Evolutionary conservation across 2,329 filamentous ascomycete genomes (phyloP).

Genomic region (Alternaria brassicae): DNA sequence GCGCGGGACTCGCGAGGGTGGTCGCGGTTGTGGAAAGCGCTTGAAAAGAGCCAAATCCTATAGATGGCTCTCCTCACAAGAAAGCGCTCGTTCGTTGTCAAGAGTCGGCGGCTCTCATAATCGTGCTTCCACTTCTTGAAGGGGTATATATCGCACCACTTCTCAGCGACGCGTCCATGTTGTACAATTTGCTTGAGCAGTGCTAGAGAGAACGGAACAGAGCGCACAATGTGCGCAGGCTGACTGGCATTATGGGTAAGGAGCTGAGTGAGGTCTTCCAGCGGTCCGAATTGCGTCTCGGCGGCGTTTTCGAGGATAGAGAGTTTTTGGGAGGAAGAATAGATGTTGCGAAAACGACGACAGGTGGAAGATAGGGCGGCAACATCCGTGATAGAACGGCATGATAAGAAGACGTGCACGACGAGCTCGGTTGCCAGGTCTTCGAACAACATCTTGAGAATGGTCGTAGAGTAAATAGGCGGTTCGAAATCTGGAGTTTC

Average conservation of each 20-base stretch:
- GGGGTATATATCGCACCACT: constrained; percentile 68
- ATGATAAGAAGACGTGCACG: constrained; percentile 63
- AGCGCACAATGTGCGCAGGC: constrained; percentile 61
- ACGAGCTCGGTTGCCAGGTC: constrained; percentile 65
- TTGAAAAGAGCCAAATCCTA: constrained; percentile 66
- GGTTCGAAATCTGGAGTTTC: background rate
- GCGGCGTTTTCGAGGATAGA: constrained; percentile 61
- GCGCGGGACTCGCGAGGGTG: constrained; percentile 60
- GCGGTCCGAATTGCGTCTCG: constrained; percentile 64
- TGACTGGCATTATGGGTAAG: constrained; percentile 68
- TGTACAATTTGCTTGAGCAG: constrained; percentile 63
- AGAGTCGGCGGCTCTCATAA: constrained; percentile 62
- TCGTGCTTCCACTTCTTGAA: constrained; percentile 68
- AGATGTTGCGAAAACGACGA: constrained; percentile 62
- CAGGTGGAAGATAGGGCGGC: constrained; percentile 63
- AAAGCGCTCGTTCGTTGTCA: constrained; percentile 59
- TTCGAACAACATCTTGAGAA: constrained; percentile 60
- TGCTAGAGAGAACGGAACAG: constrained; percentile 61
- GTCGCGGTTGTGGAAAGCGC: constrained; percentile 63
- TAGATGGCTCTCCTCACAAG: constrained; percentile 65
- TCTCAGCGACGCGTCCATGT: constrained; percentile 62
- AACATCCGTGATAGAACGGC: constrained; percentile 60
- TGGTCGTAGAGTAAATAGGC: background rate
- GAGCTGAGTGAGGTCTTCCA: constrained; percentile 65
- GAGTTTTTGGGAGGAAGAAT: constrained; percentile 61